A percentile compares a stretch with the other conserved stretches of the same genome.
Evolutionary conservation across 2,329 filamentous ascomycete genomes (phyloP).

Genomic region (Cryphonectria japonica): DNA sequence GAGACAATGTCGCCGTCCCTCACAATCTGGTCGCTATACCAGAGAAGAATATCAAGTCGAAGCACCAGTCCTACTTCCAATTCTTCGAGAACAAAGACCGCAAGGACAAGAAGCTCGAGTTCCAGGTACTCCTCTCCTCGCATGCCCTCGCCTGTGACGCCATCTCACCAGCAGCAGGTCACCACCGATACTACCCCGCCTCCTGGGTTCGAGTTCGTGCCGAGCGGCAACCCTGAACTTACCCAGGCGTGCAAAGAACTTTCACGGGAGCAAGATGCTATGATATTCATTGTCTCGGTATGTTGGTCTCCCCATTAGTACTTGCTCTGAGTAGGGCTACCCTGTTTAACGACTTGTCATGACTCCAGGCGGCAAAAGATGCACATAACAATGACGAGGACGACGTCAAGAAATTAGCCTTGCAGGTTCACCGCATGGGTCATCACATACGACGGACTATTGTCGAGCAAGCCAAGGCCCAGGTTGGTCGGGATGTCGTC

Average conservation of each 20-base stretch:
- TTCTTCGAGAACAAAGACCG: slow-evolving; percentile 66
- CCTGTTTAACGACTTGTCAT: slow-evolving; percentile 29
- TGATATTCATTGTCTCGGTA: slow-evolving; percentile 71
- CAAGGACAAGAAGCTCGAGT: slow-evolving; percentile 64
- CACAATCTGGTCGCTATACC: slow-evolving; percentile 37
- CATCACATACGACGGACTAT: slow-evolving; percentile 64
- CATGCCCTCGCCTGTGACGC: slow-evolving; percentile 22
- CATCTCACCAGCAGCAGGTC: slow-evolving; percentile 45
- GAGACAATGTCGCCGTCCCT: slow-evolving; percentile 34
- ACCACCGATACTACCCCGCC: slow-evolving; percentile 57
- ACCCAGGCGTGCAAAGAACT: slow-evolving; percentile 67
- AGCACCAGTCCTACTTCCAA: slow-evolving; percentile 67
- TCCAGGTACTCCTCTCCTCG: slow-evolving; percentile 52
- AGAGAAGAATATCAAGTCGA: slow-evolving; percentile 45
- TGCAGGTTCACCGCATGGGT: slow-evolving; percentile 62
- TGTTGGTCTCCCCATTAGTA: slow-evolving; percentile 33
- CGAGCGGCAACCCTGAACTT: slow-evolving; percentile 64
- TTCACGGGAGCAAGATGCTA: slow-evolving; percentile 63
- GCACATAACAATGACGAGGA: slow-evolving; percentile 26
- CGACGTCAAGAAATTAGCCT: slow-evolving; percentile 46
- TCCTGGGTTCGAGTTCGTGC: slow-evolving; percentile 65
- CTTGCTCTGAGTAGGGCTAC: slow-evolving; percentile 9
- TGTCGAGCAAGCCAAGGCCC: slow-evolving; percentile 56
- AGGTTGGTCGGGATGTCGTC: slow-evolving; percentile 36
- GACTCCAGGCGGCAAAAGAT: slow-evolving; percentile 40